Percentiles rank a stretch among this genome's conserved stretches.
phyloP scores from a whole-genome alignment of 805 yeast species.

The Candida ortonii region DNA sequence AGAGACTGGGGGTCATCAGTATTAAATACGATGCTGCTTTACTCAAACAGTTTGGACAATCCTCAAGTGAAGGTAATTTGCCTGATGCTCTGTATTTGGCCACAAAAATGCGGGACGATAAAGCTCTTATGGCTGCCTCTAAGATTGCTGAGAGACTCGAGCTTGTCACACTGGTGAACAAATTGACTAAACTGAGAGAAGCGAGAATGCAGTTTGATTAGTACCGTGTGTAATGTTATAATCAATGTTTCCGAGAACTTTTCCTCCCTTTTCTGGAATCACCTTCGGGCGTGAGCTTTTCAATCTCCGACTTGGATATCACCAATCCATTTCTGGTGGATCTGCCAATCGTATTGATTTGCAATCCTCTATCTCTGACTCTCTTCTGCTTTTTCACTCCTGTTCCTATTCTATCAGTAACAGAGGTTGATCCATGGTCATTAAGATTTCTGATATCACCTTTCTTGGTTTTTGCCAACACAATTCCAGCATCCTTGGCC shows the following conservation, averaged over 20 bases:
- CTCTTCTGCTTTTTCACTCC: conserved; percentile 38
- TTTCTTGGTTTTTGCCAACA: conserved; percentile 68
- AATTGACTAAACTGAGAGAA: conserved; percentile 54
- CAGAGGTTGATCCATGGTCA: conserved; percentile 51
- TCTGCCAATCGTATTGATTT: conserved; percentile 71
- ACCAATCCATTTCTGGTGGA: conserved; percentile 77
- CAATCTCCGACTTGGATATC: conserved; percentile 66
- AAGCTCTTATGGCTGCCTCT: conserved; percentile 78
- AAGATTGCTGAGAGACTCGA: conserved; percentile 79
- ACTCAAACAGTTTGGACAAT: conserved; percentile 68
- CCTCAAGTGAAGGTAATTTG: conserved; percentile 65
- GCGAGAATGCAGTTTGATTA: conserved; percentile 38
- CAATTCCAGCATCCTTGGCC: conserved; percentile 87
- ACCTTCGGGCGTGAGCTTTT: conserved; percentile 33
- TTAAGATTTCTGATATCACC: conserved; percentile 60
- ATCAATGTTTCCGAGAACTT: conserved; percentile 11
- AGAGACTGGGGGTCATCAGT: conserved; percentile 50
- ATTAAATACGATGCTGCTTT: conserved; percentile 70
- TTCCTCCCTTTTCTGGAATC: conserved; percentile 22
- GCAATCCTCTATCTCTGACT: conserved; percentile 72
- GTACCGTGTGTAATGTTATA: conserved; percentile 1
- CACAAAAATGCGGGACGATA: conserved; percentile 66
- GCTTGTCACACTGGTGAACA: conserved; percentile 48
- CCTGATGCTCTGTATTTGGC: conserved; percentile 70
- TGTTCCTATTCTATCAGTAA: conserved; percentile 52